Conservation (phyloP, 2,329 filamentous ascomycete genomes). For the Chaetomium strumarium region DNA sequence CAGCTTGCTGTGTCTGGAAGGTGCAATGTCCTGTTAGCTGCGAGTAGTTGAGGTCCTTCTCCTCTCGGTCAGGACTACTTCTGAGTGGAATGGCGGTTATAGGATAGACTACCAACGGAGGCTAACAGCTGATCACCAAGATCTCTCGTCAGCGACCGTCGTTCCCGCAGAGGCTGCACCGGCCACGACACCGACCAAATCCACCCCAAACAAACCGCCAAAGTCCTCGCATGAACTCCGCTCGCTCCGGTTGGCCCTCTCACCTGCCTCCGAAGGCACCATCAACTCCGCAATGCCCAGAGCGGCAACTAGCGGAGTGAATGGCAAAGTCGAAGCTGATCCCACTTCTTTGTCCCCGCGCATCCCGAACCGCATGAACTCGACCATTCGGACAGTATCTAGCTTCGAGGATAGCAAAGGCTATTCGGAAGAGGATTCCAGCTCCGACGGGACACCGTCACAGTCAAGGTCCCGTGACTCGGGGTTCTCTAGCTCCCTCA, state of each 20-base stretch:
- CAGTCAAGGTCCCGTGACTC: slow-evolving; percentile 36
- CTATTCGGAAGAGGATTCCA: slow-evolving; percentile 39
- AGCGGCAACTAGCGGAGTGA: slow-evolving; percentile 33
- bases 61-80: not conserved
- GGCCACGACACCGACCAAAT: slow-evolving; percentile 12
- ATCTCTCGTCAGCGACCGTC: slow-evolving; percentile 8
- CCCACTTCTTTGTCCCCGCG: slow-evolving; percentile 13
- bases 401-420: slow-evolving; percentile 43
- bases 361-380: slow-evolving; percentile 32
- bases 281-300: slow-evolving; percentile 30
- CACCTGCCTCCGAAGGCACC: slow-evolving; percentile 35
- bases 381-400: slow-evolving; percentile 52
- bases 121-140: slow-evolving; percentile 9
- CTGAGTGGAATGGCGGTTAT: not conserved
- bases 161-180: slow-evolving; percentile 12
- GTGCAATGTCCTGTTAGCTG: slow-evolving; percentile 6
- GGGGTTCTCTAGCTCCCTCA: slow-evolving; percentile 50
- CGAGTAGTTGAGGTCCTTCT: not conserved
- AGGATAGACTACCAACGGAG: not conserved
- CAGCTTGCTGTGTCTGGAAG: slow-evolving; percentile 6
- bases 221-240: slow-evolving; percentile 22
- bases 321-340: slow-evolving; percentile 25
- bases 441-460: slow-evolving; percentile 34
- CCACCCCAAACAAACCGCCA: slow-evolving; percentile 14
- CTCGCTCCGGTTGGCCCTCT: slow-evolving; percentile 29